Percentiles rank a stretch among this genome's conserved stretches.
These are phyloP conservation scores for Sugiyamaella americana DNA, from an alignment of 805 yeast genomes.

Conservation along the genomic window DNA sequence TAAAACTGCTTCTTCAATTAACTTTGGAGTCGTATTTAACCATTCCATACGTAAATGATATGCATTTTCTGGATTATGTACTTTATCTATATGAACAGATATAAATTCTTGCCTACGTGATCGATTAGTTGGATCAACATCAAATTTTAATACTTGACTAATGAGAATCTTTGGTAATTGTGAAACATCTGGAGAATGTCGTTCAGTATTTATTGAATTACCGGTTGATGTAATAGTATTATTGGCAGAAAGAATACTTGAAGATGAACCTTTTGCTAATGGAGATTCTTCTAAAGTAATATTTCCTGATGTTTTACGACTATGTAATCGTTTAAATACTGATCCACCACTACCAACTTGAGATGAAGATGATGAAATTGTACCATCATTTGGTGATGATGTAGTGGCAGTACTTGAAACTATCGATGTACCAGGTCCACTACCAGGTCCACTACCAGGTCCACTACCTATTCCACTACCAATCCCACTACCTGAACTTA, in stretches of 20 bases:
- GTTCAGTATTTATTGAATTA: constrained; percentile 2
- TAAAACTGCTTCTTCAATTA: constrained; percentile 70
- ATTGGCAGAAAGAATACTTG: constrained; percentile 10
- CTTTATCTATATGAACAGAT: constrained; percentile 81
- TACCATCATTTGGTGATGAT: not conserved
- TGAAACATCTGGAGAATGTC: not conserved
- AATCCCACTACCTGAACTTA: not conserved
- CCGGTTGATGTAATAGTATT: not conserved
- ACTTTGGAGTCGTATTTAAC: constrained; percentile 82
- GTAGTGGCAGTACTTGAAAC: not conserved
- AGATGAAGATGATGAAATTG: not conserved
- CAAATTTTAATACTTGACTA: constrained; percentile 59
- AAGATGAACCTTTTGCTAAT: constrained; percentile 1
- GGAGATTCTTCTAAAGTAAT: not conserved
- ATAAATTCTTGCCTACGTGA: constrained; percentile 75
- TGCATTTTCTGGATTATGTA: constrained; percentile 92
- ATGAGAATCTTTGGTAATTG: constrained; percentile 29
- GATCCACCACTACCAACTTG: not conserved
- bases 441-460: not conserved
- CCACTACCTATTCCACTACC: not conserved
- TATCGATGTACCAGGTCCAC: not conserved
- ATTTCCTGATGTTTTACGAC: constrained; percentile 7
- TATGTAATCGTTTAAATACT: not conserved
- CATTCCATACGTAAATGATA: constrained; percentile 89
- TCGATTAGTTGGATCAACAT: constrained; percentile 65